Evolutionary conservation across 176 grass and related monocot species (phyloP), one percentile per base, ranked within the genome.

Genomic region (Carex littledalei): DNA sequence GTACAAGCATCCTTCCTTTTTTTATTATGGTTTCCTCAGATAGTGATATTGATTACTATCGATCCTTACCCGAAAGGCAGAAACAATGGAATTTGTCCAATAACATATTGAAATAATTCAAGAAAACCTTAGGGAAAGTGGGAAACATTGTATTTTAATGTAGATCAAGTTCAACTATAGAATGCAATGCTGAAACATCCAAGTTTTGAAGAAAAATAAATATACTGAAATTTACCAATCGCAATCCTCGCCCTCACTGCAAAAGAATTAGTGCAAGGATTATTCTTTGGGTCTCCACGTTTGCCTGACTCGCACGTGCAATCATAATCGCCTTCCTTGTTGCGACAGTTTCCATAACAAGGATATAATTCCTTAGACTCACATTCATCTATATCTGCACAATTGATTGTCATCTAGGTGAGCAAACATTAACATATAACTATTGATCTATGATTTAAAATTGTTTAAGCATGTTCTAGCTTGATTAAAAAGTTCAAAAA

Each of bases 341-440:
- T 93, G 20, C 20, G 35, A 72, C 94, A 91, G 26, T 14, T 69
- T 5, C 91, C 94, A 56, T 86, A 50, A 81, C 91, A 96, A 8
- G 45, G 62, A 49, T 86, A n/a, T n/a, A n/a, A n/a, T n/a, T n/a
- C n/a, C n/a, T n/a, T n/a, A n/a, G n/a, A n/a, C 13, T 21, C 5
- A 78, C 94, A 97, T 60, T 94, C 94, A 34, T 97, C 31, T 52
- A 97, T 87, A 35, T 97, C 94, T 93, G 85, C 58, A 54, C 6
- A 64, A 63, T 12, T 9, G 10, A 29, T 77, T 55, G 47, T 5
- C 16, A 45, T 10, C 18, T 10, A 72, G 5, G 22, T 29, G 12
- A 55, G 29, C 45, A 50, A 83, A 49, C 24, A 67, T 49, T 4
- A 13, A 60, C n/a, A n/a, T n/a, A n/a, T 22, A 6, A 47, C 0